Evolutionary conservation across 2,329 filamentous ascomycete genomes (phyloP).

Genomic region (Fusarium begoniae): DNA sequence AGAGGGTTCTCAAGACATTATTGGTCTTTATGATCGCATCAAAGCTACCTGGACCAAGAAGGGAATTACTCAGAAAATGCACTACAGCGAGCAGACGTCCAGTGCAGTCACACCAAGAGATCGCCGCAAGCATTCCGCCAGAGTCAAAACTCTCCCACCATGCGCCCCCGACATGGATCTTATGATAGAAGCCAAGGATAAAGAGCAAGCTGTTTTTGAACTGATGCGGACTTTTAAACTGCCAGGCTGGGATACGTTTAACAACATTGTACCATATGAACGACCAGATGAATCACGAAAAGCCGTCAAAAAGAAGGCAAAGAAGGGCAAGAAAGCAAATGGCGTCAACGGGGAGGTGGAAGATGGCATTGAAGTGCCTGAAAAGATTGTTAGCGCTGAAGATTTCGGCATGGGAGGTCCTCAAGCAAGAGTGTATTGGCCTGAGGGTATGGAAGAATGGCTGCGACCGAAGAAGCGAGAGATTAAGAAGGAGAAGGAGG

Average conservation of each 20-base stretch:
- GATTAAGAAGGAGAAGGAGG: conserved; percentile 56
- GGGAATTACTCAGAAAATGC: conserved; percentile 92
- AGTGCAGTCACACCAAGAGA: conserved; percentile 78
- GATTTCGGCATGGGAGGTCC: conserved; percentile 89
- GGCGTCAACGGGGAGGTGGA: conserved; percentile 49
- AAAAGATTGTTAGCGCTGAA: conserved; percentile 65
- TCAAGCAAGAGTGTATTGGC: conserved; percentile 88
- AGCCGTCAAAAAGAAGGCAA: conserved; percentile 52
- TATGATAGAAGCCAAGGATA: conserved; percentile 99
- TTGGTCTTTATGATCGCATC: conserved; percentile 78
- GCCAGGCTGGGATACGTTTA: conserved; percentile 79
- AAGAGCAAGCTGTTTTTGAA: conserved; percentile 95
- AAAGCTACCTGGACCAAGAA: conserved; percentile 85
- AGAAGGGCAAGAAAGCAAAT: conserved; percentile 49
- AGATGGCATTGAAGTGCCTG: conserved; percentile 48
- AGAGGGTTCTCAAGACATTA: conserved; percentile 87
- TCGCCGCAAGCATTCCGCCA: conserved; percentile 83
- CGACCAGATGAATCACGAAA: conserved; percentile 76
- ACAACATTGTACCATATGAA: conserved; percentile 80
- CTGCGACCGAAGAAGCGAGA: conserved; percentile 81
- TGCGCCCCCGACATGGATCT: conserved; percentile 87
- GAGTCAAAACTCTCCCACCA: conserved; percentile 82
- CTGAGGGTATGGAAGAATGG: conserved; percentile 89
- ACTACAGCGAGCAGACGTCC: conserved; percentile 81
- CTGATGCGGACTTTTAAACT: conserved; percentile 89